Base-by-base conservation (phyloP, 306 rosid species). In the Abrus pulchellus region DNA sequence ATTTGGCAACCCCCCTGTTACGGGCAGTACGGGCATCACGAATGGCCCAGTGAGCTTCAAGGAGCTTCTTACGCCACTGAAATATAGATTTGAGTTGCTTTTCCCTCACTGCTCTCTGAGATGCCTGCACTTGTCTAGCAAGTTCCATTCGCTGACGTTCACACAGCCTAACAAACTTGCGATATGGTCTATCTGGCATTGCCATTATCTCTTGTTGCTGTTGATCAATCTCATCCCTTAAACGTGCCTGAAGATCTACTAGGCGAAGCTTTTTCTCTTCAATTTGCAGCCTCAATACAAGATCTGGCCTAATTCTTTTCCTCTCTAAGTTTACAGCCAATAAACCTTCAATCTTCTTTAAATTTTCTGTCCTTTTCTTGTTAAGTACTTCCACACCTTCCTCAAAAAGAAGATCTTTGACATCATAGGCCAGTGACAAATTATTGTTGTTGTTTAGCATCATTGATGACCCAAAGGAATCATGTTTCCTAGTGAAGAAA, bases 141-240 rank as follows among this genome's bases (percentile, higher is more conserved):
- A 96, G 91, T 77, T 96, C 99, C 85, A 96, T 63, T 5, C 98
- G 97, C 79, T 96, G 99, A 63, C 98, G 99, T 83, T 96, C 99
- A 70, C 99, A 96, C 76, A 93, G 75, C 56, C 94, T 89, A 68
- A 96, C 99, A 89, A 96, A 96, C 91, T 93, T 96, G 27, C 98
- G 92, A 81, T 96, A 93, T 69, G 97, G 98, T 86, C 99, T 92
- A 62, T 96, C 99, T 33, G 98, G 94, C 98, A 96, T 96, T 76
- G 98, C 97, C 98, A 96, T 92, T 86, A 96, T 93, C 90, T 96
- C 97, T 84, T 96, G 99, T 80, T 96, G 99, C 56, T 93, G 99
- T 71, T 92, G 97, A 89, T 96, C 99, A 77, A 96, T 90, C 87
- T 93, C 98, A 60, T 93, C 97, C 86, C 97, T 90, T 78, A 96